phyloP scores from a whole-genome alignment of 495 filamentous ascomycete species.

The Xeromyces bisporus region DNA sequence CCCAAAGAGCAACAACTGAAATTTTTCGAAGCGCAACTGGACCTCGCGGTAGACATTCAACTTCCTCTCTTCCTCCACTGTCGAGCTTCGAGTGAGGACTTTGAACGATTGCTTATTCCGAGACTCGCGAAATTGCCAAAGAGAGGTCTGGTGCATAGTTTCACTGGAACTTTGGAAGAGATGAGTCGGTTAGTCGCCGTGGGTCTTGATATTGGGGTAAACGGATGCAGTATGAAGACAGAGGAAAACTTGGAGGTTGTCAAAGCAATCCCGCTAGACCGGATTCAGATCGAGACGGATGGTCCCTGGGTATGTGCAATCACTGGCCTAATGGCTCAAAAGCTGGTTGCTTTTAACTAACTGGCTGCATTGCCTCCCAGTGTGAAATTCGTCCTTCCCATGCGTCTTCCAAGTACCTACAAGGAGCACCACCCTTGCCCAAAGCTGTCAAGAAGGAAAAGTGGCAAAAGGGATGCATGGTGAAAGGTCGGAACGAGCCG shows the following conservation, averaged over 20 bases:
- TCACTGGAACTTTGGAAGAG: conserved; percentile 72
- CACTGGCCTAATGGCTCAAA: neutral
- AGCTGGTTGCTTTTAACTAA: conserved; percentile 1
- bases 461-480: conserved; percentile 63
- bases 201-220: conserved; percentile 71
- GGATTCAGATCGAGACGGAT: conserved; percentile 83
- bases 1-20: conserved; percentile 60
- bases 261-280: conserved; percentile 49
- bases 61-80: conserved; percentile 85
- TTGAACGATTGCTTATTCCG: conserved; percentile 44
- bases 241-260: conserved; percentile 75
- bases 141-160: conserved; percentile 74
- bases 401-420: conserved; percentile 32
- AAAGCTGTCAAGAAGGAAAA: conserved; percentile 84
- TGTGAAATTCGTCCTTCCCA: conserved; percentile 40
- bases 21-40: conserved; percentile 67
- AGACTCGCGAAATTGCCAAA: conserved; percentile 41
- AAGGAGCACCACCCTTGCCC: conserved; percentile 26
- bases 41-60: conserved; percentile 59
- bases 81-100: conserved; percentile 66
- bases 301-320: conserved; percentile 59
- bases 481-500: conserved; percentile 88
- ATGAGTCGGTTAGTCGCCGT: conserved; percentile 58
- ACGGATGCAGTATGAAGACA: conserved; percentile 87
- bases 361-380: conserved; percentile 11